phyloP scores from a whole-genome alignment of 202 grass and related monocot species.

The Schoenoplectus tabernaemontani region DNA sequence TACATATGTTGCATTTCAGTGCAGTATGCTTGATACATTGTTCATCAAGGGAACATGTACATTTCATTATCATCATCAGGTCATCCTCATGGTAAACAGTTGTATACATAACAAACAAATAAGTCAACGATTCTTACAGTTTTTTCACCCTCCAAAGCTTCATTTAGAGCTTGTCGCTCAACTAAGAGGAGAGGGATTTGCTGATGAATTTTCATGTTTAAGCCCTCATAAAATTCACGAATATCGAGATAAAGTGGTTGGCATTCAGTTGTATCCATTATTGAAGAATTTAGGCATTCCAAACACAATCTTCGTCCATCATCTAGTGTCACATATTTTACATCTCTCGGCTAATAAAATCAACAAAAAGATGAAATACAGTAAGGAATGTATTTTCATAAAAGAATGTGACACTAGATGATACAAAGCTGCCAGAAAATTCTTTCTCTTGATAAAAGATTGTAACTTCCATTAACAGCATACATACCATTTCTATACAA shows the following conservation, averaged over 20 bases:
- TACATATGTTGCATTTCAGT: background rate
- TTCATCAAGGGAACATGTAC: slow-evolving; percentile 18
- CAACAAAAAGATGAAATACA: background rate
- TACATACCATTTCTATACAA: too few species aligned
- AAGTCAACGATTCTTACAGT: slow-evolving; percentile 33
- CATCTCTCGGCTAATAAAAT: slow-evolving; percentile 48
- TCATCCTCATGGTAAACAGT: background rate
- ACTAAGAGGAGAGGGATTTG: slow-evolving; percentile 88
- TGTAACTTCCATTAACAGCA: too few species aligned
- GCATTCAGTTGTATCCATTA: slow-evolving; percentile 85
- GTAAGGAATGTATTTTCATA: background rate
- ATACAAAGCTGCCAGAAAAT: background rate
- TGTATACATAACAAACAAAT: background rate
- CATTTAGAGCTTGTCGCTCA: slow-evolving; percentile 83
- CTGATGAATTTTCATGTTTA: slow-evolving; percentile 89
- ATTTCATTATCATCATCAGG: background rate
- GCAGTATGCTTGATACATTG: background rate
- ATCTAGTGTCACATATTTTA: slow-evolving; percentile 75
- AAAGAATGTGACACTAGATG: background rate
- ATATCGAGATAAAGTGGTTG: slow-evolving; percentile 91
- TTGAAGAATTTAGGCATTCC: slow-evolving; percentile 69
- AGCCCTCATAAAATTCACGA: slow-evolving; percentile 89
- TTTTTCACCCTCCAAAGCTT: slow-evolving; percentile 89
- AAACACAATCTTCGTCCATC: slow-evolving; percentile 91
- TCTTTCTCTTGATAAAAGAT: background rate